These are phyloP conservation scores for Cordyceps farinosa DNA, from an alignment of 2,329 filamentous ascomycete species.

Conservation along the genomic window DNA sequence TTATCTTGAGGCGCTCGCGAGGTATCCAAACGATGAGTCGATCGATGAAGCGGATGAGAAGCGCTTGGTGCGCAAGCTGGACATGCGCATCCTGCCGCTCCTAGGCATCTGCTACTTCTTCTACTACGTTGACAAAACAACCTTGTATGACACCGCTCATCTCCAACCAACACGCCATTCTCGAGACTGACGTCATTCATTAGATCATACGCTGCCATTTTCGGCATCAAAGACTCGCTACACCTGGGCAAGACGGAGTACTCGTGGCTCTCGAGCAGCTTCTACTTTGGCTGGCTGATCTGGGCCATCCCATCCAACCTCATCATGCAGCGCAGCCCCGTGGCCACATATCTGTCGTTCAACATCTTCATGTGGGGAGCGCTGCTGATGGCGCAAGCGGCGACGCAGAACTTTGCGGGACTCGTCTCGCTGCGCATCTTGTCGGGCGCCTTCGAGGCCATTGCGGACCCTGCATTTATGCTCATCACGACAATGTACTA, in stretches of 20 bases:
- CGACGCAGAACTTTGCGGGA: constrained; percentile 52
- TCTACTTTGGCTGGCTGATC: constrained; percentile 38
- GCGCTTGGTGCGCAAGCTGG: constrained; percentile 35
- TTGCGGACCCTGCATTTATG: constrained; percentile 50
- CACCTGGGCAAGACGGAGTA: constrained; percentile 56
- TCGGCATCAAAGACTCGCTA: constrained; percentile 58
- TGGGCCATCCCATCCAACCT: constrained; percentile 34
- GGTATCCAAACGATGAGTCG: constrained; percentile 36
- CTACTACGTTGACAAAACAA: constrained; percentile 46
- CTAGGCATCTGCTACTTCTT: constrained; percentile 41
- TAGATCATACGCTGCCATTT: constrained; percentile 59
- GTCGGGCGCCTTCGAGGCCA: constrained; percentile 62
- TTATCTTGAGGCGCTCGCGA: constrained; percentile 34
- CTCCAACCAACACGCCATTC: neutral
- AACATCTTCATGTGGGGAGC: constrained; percentile 56
- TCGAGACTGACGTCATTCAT: neutral
- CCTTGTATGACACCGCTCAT: constrained; percentile 30
- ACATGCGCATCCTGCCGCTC: constrained; percentile 36
- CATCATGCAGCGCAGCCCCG: constrained; percentile 32
- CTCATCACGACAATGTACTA: constrained; percentile 65
- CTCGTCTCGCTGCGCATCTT: constrained; percentile 55
- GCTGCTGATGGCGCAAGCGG: constrained; percentile 47
- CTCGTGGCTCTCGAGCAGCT: constrained; percentile 38
- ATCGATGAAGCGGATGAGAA: constrained; percentile 35
- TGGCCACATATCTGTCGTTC: constrained; percentile 36